Evolutionary conservation across 2,329 filamentous ascomycete species (phyloP).

Genomic region (Didymella segeticola): DNA sequence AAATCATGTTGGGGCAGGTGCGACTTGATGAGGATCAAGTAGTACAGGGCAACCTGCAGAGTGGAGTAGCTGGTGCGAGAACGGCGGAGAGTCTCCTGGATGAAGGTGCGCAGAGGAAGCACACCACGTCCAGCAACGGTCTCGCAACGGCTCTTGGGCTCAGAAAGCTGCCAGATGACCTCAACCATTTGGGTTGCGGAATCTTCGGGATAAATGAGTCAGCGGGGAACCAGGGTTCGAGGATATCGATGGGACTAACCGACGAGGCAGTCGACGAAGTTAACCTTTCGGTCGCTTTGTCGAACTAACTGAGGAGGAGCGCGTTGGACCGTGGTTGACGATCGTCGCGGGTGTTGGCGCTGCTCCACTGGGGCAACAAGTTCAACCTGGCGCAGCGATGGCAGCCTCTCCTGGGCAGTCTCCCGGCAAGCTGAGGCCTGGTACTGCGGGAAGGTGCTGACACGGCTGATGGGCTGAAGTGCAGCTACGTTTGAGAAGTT

Average conservation of each 20-base stretch:
- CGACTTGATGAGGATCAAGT: conserved; percentile 90
- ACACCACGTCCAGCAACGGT: conserved; percentile 72
- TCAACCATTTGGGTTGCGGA: conserved; percentile 97
- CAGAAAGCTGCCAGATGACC: conserved; percentile 94
- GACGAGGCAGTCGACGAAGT: conserved; percentile 95
- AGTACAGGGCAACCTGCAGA: conserved; percentile 94
- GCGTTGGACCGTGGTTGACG: conserved; percentile 62
- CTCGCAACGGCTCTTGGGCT: conserved; percentile 76
- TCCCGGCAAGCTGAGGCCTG: conserved; percentile 49
- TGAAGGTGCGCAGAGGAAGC: conserved; percentile 90
- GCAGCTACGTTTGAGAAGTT: conserved; percentile 32
- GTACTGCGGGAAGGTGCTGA: conserved; percentile 47
- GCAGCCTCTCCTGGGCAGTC: conserved; percentile 38
- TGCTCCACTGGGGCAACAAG: conserved; percentile 64
- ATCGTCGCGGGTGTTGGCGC: conserved; percentile 67
- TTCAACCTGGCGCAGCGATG: conserved; percentile 42
- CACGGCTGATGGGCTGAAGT: conserved; percentile 44
- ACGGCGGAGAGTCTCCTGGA: conserved; percentile 93
- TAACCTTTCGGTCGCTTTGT: conserved; percentile 89
- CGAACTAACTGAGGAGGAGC: conserved; percentile 79
- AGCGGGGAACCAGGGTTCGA: conserved; percentile 46
- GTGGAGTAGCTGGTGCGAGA: conserved; percentile 98
- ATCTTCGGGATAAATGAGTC: conserved; percentile 65
- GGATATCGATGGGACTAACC: conserved; percentile 69
- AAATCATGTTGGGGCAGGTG: conserved; percentile 85